These are phyloP conservation scores for Bromus sterilis DNA, from an alignment of 176 grass and related monocot species.

Conservation along the genomic window DNA sequence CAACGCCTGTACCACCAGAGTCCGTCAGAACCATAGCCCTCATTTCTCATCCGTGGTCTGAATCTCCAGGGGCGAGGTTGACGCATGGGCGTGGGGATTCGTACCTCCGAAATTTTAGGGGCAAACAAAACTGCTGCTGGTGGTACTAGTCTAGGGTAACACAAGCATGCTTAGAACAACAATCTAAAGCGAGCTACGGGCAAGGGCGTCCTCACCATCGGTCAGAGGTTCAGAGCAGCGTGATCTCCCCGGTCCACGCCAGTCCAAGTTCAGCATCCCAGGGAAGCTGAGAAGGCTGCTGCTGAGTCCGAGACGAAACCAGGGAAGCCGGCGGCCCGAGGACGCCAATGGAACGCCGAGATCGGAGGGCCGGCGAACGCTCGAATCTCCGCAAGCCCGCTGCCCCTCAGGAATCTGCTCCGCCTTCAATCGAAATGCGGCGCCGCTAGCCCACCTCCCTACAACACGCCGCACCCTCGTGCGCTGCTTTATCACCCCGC, in stretches of 20 bases:
- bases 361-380: too few species aligned
- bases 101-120: neutral
- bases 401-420: too few species aligned
- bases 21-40: neutral
- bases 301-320: too few species aligned
- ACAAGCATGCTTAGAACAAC: neutral
- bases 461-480: too few species aligned
- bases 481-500: too few species aligned
- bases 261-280: too few species aligned
- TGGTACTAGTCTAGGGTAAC: neutral
- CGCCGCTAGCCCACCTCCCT: too few species aligned
- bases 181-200: conserved; percentile 6
- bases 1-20: neutral
- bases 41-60: neutral
- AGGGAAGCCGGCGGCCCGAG: too few species aligned
- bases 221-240: neutral
- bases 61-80: neutral
- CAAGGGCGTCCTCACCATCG: conserved; percentile 35
- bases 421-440: too few species aligned
- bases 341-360: too few species aligned
- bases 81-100: neutral
- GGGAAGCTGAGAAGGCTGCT: too few species aligned
- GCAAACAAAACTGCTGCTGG: neutral
- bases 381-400: too few species aligned
- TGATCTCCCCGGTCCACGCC: conserved; percentile 39